Evolutionary conservation across 352 stramenopile species (phyloP).

Genomic region (Phytophthora fragariae): DNA sequence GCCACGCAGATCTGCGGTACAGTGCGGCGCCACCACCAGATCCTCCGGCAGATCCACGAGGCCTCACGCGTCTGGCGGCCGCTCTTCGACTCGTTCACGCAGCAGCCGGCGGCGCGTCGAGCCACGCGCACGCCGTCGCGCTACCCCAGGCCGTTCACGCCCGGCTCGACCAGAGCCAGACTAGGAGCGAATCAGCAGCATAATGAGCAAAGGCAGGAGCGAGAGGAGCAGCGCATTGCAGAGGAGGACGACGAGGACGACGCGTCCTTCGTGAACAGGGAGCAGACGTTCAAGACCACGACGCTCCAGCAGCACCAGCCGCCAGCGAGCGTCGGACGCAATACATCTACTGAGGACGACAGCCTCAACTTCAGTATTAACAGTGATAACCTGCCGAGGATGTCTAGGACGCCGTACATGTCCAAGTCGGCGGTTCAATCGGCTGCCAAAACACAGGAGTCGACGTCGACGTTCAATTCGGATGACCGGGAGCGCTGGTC

Average conservation of each 20-base stretch:
- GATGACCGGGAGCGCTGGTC: constrained; percentile 61
- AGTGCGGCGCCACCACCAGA: constrained; percentile 76
- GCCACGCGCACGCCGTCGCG: constrained; percentile 52
- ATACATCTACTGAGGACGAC: constrained; percentile 53
- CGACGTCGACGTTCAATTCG: constrained; percentile 57
- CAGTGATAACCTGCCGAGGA: constrained; percentile 68
- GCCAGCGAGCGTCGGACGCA: constrained; percentile 11
- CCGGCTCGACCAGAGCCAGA: constrained; percentile 19
- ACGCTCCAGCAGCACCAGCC: constrained; percentile 57
- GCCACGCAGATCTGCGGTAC: constrained; percentile 80
- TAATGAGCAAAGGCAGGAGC: constrained; percentile 9
- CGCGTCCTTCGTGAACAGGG: constrained; percentile 53
- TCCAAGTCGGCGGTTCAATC: constrained; percentile 45
- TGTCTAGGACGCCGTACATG: constrained; percentile 76
- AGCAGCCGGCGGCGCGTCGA: constrained; percentile 50
- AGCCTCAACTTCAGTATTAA: constrained; percentile 68
- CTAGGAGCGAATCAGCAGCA: not conserved
- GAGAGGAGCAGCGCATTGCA: constrained; percentile 12
- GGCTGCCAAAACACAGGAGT: constrained; percentile 43
- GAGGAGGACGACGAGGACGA: constrained; percentile 41
- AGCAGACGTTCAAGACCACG: constrained; percentile 80
- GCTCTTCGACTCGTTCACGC: constrained; percentile 79
- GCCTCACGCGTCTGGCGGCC: constrained; percentile 77
- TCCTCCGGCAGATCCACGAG: constrained; percentile 78
- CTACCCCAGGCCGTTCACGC: constrained; percentile 39